Conservation (phyloP, 2,329 filamentous ascomycete species). For the Beauveria medogensis region DNA sequence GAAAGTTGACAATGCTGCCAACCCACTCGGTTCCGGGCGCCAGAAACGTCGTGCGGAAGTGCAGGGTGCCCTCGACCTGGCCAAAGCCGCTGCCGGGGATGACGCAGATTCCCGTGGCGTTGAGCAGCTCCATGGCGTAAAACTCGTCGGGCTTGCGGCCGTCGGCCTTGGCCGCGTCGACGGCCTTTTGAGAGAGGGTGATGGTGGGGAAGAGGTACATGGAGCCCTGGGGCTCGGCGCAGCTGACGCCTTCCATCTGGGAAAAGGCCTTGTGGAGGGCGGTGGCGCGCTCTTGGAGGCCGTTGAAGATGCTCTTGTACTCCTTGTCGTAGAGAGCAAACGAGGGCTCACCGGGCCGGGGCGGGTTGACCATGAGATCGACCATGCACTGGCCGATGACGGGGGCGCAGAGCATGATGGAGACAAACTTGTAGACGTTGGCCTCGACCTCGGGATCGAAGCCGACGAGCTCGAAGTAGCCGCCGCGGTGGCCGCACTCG, state of each 20-base stretch:
- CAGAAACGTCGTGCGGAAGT: conserved; percentile 95
- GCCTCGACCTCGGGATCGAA: conserved; percentile 80
- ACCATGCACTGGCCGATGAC: conserved; percentile 95
- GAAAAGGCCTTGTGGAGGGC: conserved; percentile 86
- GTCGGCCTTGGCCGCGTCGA: conserved; percentile 66
- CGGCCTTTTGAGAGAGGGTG: conserved; percentile 65
- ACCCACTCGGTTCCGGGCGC: conserved; percentile 96
- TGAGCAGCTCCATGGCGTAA: conserved; percentile 84
- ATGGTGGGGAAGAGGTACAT: conserved; percentile 99
- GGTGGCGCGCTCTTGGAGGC: conserved; percentile 68
- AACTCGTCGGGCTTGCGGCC: conserved; percentile 79
- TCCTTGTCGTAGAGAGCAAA: conserved; percentile 78
- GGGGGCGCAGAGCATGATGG: conserved; percentile 91
- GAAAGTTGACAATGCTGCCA: conserved; percentile 78
- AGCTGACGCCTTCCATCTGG: conserved; percentile 93
- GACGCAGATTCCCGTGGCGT: conserved; percentile 90
- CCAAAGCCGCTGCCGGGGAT: conserved; percentile 91
- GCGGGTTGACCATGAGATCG: conserved; percentile 97
- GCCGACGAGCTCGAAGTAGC: conserved; percentile 92
- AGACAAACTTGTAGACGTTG: conserved; percentile 98
- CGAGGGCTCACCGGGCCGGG: conserved; percentile 72
- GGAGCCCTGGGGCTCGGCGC: conserved; percentile 79
- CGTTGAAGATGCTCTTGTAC: conserved; percentile 73
- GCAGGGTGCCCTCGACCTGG: conserved; percentile 81
- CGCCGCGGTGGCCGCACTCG: conserved; percentile 94